Percentiles rank a stretch among this genome's conserved stretches.
Evolutionary conservation across 2,329 filamentous ascomycete genomes (phyloP).

Genomic region (Colletotrichum salicis): DNA sequence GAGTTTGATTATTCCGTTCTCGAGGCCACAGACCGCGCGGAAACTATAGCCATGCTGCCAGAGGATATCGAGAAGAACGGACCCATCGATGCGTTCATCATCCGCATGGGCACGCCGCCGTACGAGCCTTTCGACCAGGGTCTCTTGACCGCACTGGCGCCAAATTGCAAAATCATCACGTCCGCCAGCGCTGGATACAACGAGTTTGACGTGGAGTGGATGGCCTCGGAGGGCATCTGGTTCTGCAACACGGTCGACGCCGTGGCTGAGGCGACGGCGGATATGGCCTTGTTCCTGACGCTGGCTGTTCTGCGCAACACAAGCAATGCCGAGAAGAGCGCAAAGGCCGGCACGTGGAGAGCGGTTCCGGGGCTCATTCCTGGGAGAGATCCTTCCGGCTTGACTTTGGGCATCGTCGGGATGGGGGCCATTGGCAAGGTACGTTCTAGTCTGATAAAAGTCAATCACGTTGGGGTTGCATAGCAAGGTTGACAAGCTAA

Average conservation of each 20-base stretch:
- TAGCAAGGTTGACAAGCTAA: neutral
- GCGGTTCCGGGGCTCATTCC: conserved; percentile 34
- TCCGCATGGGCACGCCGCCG: conserved; percentile 60
- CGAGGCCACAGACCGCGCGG: conserved; percentile 45
- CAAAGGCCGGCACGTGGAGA: conserved; percentile 52
- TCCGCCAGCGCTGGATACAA: conserved; percentile 61
- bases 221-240: conserved; percentile 54
- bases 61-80: conserved; percentile 47
- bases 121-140: conserved; percentile 62
- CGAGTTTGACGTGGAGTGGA: conserved; percentile 56
- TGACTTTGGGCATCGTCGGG: neutral
- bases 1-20: conserved; percentile 41
- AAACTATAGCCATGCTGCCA: conserved; percentile 50
- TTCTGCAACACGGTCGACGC: conserved; percentile 67
- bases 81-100: conserved; percentile 58
- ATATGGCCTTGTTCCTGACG: conserved; percentile 54
- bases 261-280: conserved; percentile 61
- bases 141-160: conserved; percentile 46
- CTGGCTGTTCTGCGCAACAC: conserved; percentile 56
- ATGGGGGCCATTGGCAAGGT: neutral
- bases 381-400: conserved; percentile 28
- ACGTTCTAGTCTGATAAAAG: neutral
- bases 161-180: conserved; percentile 56
- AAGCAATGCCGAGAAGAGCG: conserved; percentile 48
- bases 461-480: neutral